Evolutionary conservation across 2,329 filamentous ascomycete genomes (phyloP).

Genomic region (Alternaria sp.): DNA sequence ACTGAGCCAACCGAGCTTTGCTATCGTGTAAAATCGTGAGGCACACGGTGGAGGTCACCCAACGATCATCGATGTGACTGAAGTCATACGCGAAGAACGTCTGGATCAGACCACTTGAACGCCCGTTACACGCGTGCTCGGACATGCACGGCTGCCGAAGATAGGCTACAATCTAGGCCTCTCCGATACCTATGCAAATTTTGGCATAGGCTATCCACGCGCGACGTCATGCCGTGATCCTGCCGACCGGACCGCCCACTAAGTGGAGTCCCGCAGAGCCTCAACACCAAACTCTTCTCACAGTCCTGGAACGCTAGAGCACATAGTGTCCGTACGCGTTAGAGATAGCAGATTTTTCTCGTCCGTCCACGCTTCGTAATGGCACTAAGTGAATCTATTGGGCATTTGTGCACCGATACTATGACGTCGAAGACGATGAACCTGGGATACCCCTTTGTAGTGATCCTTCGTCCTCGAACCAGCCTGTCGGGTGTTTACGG

Average conservation of each 20-base stretch:
- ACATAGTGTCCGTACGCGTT: slow-evolving; percentile 10
- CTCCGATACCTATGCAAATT: slow-evolving; percentile 2
- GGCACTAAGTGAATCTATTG: not conserved
- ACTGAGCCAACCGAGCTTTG: not conserved
- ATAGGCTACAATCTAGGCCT: not conserved
- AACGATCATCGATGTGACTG: not conserved
- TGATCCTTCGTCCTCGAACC: not conserved
- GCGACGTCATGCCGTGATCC: slow-evolving; percentile 13
- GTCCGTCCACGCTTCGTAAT: not conserved
- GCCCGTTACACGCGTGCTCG: slow-evolving; percentile 4
- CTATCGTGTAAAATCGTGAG: not conserved
- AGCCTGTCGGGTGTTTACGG: slow-evolving; percentile 15
- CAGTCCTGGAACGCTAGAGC: slow-evolving; percentile 12
- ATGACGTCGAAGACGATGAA: slow-evolving; percentile 5
- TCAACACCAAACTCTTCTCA: slow-evolving; percentile 21
- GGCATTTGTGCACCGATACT: not conserved
- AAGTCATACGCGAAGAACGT: not conserved
- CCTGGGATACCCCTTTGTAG: not conserved
- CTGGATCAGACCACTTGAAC: slow-evolving; percentile 8
- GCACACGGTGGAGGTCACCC: not conserved
- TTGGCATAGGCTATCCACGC: slow-evolving; percentile 7
- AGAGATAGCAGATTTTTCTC: slow-evolving; percentile 10
- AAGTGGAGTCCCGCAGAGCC: slow-evolving; percentile 30
- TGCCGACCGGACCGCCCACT: slow-evolving; percentile 10
- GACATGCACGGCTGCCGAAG: slow-evolving; percentile 5